Conservation (phyloP, 192 early-diverging fungal genomes). For the Backusella tuberculispora region DNA sequence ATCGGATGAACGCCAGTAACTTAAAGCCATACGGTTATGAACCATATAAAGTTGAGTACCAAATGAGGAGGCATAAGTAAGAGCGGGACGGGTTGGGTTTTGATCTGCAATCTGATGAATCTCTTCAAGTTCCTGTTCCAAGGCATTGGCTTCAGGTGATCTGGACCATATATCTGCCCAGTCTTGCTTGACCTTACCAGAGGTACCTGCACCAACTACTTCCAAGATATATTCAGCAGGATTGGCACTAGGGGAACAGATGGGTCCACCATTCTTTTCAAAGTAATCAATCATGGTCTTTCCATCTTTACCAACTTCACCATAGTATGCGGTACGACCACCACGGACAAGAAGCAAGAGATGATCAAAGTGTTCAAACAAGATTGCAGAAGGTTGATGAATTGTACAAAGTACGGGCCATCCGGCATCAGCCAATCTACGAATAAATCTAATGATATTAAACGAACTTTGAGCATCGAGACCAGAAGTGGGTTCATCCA, state of each 20-base stretch:
- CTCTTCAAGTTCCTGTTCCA: conserved; percentile 55
- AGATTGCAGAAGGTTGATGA: conserved; percentile 81
- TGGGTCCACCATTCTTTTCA: conserved; percentile 70
- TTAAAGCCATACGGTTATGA: conserved; percentile 61
- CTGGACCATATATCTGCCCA: conserved; percentile 77
- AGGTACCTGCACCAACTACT: conserved; percentile 68
- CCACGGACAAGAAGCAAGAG: conserved; percentile 78
- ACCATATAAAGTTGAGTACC: conserved; percentile 63
- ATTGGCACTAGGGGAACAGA: conserved; percentile 69
- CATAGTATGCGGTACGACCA: conserved; percentile 81
- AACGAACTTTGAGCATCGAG: conserved; percentile 78
- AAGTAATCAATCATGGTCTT: conserved; percentile 71
- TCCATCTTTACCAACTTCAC: conserved; percentile 74
- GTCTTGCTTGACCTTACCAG: conserved; percentile 45
- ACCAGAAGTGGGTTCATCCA: conserved; percentile 93
- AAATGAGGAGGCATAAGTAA: conserved; percentile 50
- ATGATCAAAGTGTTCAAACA: conserved; percentile 88
- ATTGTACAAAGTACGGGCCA: conserved; percentile 82
- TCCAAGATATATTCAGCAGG: conserved; percentile 89
- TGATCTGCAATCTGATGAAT: conserved; percentile 49
- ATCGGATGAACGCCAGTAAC: conserved; percentile 73
- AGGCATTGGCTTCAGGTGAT: conserved; percentile 52
- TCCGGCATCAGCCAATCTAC: conserved; percentile 62
- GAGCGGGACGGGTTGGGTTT: conserved; percentile 29
- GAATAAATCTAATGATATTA: conserved; percentile 76